Evolutionary conservation across 2,329 filamentous ascomycete species (phyloP), one percentile per base, ranked within the genome.

Genomic region (Coniochaeta prunicola): DNA sequence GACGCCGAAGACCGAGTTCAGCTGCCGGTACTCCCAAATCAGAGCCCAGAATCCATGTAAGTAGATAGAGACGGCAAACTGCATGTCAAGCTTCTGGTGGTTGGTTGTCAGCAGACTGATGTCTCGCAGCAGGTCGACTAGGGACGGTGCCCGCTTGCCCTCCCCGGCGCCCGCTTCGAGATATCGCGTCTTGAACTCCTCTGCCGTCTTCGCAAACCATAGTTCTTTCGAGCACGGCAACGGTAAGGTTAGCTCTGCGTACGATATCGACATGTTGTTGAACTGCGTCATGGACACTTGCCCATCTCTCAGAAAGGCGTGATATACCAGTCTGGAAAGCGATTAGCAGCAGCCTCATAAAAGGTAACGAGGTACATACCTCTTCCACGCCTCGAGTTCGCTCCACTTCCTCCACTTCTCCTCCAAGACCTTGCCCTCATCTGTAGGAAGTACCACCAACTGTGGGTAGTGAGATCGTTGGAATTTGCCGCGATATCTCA

Each of bases 201-300:
- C 67, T 1, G 88, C 85, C 0, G 80, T 80, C 31, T 79, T 78
- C 1, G 88, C 87, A 54, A 83, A 78, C 88, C 88, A 92, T 1
- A 91, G 69, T 13, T 81, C 77, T 58, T 80, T 77, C 0, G 82
- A 75, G 60, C 81, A 82, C 0, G 88, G 88, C 0, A 91, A 70
- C 1, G 87, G 86, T 2, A 90, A 72, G 4, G 82, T 82, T 55
- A 91, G 73, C 65, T 91, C 88, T 0, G 85, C 79, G 65, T 89
- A 91, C 0, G 87, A 88, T 63, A 90, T 83, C 21, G 84, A 74
- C 0, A 86, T 85, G 60, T 82, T 86, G 24, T 81, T 84, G 58
- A 88, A 75, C 4, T 88, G 77, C 1, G 84, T 83, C 74, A 91
- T 87, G 2, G 88, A 89, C 4, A 82, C 78, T 61, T 89, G 85